These are phyloP conservation scores for Glonium stellatum DNA, from an alignment of 495 filamentous ascomycete species.

Conservation along the genomic window DNA sequence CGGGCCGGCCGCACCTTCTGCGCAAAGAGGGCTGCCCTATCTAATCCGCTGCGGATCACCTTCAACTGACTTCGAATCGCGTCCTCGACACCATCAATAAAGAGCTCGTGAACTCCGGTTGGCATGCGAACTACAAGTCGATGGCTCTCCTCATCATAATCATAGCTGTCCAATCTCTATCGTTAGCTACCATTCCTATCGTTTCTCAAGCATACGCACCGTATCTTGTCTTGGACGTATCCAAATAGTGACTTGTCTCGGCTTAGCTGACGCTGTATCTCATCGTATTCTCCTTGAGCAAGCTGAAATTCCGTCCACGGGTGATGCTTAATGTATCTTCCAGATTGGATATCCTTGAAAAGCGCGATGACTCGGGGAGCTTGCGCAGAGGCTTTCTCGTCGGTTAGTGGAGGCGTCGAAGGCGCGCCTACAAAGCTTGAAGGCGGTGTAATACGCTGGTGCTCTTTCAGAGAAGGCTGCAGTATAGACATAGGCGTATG, in stretches of 20 bases:
- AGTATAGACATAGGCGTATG: slow-evolving; percentile 18
- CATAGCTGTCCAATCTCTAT: slow-evolving; percentile 2
- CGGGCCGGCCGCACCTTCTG: slow-evolving; percentile 15
- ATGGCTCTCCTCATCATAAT: background rate
- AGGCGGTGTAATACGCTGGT: slow-evolving; percentile 21
- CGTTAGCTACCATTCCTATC: background rate
- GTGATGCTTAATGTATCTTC: slow-evolving; percentile 15
- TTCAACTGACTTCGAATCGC: slow-evolving; percentile 4
- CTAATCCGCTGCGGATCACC: slow-evolving; percentile 11
- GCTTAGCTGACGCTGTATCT: slow-evolving; percentile 7
- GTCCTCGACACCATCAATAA: background rate
- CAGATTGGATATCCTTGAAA: slow-evolving; percentile 20
- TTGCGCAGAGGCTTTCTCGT: slow-evolving; percentile 21
- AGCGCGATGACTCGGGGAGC: slow-evolving; percentile 23
- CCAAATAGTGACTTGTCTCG: slow-evolving; percentile 7
- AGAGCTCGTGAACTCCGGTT: background rate
- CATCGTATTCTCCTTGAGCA: slow-evolving; percentile 7
- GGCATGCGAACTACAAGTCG: slow-evolving; percentile 5
- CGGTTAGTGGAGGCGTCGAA: slow-evolving; percentile 24
- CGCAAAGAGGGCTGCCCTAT: slow-evolving; percentile 7
- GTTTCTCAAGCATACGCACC: background rate
- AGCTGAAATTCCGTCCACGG: slow-evolving; percentile 16
- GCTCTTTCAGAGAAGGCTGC: slow-evolving; percentile 14
- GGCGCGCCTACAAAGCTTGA: slow-evolving; percentile 19
- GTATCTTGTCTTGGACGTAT: slow-evolving; percentile 1